A percentile compares a stretch with the other conserved stretches of the same genome.
phyloP scores from a whole-genome alignment of 2,329 filamentous ascomycete species.

The Stemphylium beticola region DNA sequence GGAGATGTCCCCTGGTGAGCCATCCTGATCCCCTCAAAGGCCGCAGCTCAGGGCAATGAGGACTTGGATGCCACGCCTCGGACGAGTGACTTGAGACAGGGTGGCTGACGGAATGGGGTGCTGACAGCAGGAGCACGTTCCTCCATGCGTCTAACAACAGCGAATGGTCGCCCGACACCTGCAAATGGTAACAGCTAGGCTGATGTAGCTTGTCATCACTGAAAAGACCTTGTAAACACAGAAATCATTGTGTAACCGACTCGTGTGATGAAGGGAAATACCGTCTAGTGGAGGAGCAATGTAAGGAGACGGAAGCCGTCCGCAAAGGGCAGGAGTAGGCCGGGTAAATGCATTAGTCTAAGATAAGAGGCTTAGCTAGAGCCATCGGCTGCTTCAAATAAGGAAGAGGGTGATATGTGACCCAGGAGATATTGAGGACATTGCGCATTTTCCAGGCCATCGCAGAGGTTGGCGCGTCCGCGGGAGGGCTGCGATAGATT shows the following conservation, averaged over 20 bases:
- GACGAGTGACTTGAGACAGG: constrained; percentile 12
- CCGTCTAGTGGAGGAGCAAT: constrained; percentile 13
- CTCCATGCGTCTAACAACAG: constrained; percentile 5
- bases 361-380: constrained; percentile 15
- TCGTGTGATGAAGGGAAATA: constrained; percentile 4
- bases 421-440: background rate
- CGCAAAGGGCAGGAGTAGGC: constrained; percentile 19
- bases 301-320: constrained; percentile 17
- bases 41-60: too few relatives aligned
- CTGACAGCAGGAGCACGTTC: constrained; percentile 25
- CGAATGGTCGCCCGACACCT: constrained; percentile 7
- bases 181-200: constrained; percentile 1
- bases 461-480: background rate
- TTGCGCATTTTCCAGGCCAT: background rate
- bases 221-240: constrained; percentile 6
- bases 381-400: constrained; percentile 11
- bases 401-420: constrained; percentile 1
- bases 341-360: constrained; percentile 27
- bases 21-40: too few relatives aligned
- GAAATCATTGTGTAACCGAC: constrained; percentile 8
- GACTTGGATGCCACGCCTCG: background rate
- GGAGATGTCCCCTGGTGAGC: background rate
- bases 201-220: constrained; percentile 14
- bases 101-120: constrained; percentile 18
- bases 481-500: background rate